These are phyloP conservation scores for Bacidia rubella DNA, from an alignment of 495 filamentous ascomycete species.

Conservation along the genomic window DNA sequence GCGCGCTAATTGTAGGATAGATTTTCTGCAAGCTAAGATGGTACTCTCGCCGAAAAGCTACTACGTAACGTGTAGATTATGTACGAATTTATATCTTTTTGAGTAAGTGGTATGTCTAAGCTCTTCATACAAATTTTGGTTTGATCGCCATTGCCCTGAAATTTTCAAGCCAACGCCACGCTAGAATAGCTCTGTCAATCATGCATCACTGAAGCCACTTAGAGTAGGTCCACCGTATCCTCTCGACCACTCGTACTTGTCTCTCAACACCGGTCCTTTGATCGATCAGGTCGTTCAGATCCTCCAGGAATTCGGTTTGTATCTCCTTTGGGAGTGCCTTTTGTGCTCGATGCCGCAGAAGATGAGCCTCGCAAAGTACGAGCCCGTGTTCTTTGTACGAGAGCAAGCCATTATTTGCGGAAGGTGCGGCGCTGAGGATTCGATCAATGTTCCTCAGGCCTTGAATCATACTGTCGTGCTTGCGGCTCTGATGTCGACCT, in stretches of 20 bases:
- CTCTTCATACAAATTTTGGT: too few relatives aligned
- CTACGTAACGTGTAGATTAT: too few relatives aligned
- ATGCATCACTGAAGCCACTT: slow-evolving; percentile 41
- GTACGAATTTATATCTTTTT: too few relatives aligned
- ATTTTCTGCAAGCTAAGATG: neutral
- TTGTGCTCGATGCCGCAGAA: slow-evolving; percentile 53
- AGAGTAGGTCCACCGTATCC: slow-evolving; percentile 79
- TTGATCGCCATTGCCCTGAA: neutral
- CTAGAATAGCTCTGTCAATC: neutral
- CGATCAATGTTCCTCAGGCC: slow-evolving; percentile 73
- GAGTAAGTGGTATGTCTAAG: too few relatives aligned
- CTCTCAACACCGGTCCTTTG: slow-evolving; percentile 54
- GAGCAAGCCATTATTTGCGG: slow-evolving; percentile 49
- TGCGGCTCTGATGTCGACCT: slow-evolving; percentile 45
- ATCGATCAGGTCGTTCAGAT: slow-evolving; percentile 70
- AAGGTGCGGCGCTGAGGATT: slow-evolving; percentile 53
- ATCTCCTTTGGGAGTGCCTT: slow-evolving; percentile 53
- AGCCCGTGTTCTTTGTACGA: slow-evolving; percentile 84
- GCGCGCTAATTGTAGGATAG: neutral
- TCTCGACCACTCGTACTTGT: slow-evolving; percentile 62
- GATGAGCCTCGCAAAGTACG: slow-evolving; percentile 75
- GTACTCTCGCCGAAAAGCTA: too few relatives aligned
- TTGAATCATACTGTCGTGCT: slow-evolving; percentile 51
- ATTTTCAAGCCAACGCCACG: neutral
- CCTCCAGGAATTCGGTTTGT: slow-evolving; percentile 69